phyloP scores from a whole-genome alignment of 306 rosid species.

The Glycine latifolia region DNA sequence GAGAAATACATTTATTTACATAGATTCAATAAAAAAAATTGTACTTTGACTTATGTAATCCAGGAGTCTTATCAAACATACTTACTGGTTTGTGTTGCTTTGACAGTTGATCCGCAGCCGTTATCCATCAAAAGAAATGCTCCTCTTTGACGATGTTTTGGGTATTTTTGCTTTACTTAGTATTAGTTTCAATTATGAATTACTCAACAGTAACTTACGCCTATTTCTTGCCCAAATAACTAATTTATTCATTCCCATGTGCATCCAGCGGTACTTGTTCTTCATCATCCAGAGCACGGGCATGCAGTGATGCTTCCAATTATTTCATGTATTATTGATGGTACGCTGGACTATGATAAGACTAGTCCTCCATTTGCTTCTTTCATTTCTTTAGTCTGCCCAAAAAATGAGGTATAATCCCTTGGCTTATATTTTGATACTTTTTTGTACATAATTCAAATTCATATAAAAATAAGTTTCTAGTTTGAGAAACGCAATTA shows the following conservation, averaged over 20 bases:
- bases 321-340: conserved; percentile 85
- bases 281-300: conserved; percentile 95
- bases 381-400: conserved; percentile 87
- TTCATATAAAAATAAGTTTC: neutral
- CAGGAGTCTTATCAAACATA: conserved; percentile 16
- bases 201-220: conserved; percentile 20
- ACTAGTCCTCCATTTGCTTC: conserved; percentile 80
- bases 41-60: conserved; percentile 4
- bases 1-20: conserved; percentile 14
- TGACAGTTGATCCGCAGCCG: conserved; percentile 79
- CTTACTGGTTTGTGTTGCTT: conserved; percentile 43
- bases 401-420: conserved; percentile 71
- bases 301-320: conserved; percentile 88
- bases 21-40: neutral
- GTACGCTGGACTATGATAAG: conserved; percentile 73
- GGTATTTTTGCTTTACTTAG: conserved; percentile 53
- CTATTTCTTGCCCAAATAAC: neutral
- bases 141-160: conserved; percentile 85
- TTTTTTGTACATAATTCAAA: conserved; percentile 23
- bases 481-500: conserved; percentile 1
- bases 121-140: conserved; percentile 70
- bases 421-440: conserved; percentile 18
- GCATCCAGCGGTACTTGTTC: conserved; percentile 79
- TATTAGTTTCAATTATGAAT: conserved; percentile 41
- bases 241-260: conserved; percentile 38